Base-by-base conservation (phyloP, 2,329 filamentous ascomycete genomes). In the Sclerotinia borealis region DNA sequence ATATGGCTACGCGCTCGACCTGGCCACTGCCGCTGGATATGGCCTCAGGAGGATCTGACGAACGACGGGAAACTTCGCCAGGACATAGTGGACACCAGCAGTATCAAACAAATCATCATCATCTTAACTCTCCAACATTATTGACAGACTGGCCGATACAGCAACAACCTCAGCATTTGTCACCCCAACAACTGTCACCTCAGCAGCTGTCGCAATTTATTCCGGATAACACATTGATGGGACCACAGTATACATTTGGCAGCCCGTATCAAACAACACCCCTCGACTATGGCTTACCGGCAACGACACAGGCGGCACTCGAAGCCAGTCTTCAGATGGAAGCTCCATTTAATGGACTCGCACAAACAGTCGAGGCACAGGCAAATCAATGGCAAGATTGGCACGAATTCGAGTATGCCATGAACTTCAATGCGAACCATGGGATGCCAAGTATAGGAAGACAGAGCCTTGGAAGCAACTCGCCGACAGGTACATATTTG, bases 401-500 rank as follows among this genome's bases (percentile, higher is more conserved):
- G 86, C 87, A 91, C 67, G 92, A 96, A 72, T 90, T 96, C 71
- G 86, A 90, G 69, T 82, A 84, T 64, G 86, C 88, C 73, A 83
- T 89, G 76, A 78, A 83, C 29, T 81, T 81, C 68, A 70, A 72
- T 50, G 75, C 76, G n/a, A 69, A 68, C 43, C 77, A 80, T 65
- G 80, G 82, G 43, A 76, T 84, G 36, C 75, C 78, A 15, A 76
- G 80, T 67, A 74, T 76, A 34, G 73, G 80, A 39, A 72, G 78
- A 39, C 78, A 79, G 76, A 82, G 80, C 70, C 70, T 83, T 64
- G 81, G 79, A 63, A 84, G 79, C 74, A 87, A 85, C 72, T 93
- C 90, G 43, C 90, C 90, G 1, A 90, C 88, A 1, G 88, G 90
- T 70, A 90, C 88, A 36, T 93, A 91, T 75, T 79, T 96, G 52